Percentiles rank a stretch among this genome's conserved stretches.
phyloP scores from a whole-genome alignment of 805 yeast genomes.

The Kodamaea sagamina region DNA sequence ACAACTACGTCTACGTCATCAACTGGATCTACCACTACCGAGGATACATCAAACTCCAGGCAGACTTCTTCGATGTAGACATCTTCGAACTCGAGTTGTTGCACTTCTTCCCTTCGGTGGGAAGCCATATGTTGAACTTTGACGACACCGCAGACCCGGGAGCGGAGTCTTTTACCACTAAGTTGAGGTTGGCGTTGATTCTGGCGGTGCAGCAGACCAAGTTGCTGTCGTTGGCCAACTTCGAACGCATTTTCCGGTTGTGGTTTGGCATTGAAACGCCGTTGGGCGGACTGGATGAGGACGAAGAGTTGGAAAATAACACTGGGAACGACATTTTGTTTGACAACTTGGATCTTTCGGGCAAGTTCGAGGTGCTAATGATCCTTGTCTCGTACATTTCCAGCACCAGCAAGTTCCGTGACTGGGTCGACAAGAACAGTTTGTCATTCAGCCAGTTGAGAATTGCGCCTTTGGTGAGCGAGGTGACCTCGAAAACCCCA shows the following conservation, averaged over 20 bases:
- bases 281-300: conserved; percentile 31
- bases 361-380: conserved; percentile 52
- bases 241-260: conserved; percentile 35
- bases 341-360: conserved; percentile 41
- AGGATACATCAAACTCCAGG: conserved; percentile 49
- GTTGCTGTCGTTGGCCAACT: conserved; percentile 28
- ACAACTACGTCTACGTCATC: conserved; percentile 30
- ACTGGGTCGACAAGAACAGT: conserved; percentile 45
- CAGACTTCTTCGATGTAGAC: conserved; percentile 59
- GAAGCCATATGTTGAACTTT: conserved; percentile 9
- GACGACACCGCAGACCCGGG: conserved; percentile 10
- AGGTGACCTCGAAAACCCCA: conserved; percentile 3
- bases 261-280: conserved; percentile 39
- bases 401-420: conserved; percentile 46
- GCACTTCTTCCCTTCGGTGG: conserved; percentile 19
- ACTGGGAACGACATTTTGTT: conserved; percentile 32
- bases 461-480: conserved; percentile 14
- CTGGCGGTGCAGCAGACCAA: conserved; percentile 42
- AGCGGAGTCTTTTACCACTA: conserved; percentile 22
- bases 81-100: conserved; percentile 63
- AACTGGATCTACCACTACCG: conserved; percentile 61
- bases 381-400: conserved; percentile 46
- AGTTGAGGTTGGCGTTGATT: conserved; percentile 45
- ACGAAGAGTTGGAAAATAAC: conserved; percentile 15
- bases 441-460: conserved; percentile 28